phyloP scores from a whole-genome alignment of 23 red algal species.

The Gracilariopsis chorda region DNA sequence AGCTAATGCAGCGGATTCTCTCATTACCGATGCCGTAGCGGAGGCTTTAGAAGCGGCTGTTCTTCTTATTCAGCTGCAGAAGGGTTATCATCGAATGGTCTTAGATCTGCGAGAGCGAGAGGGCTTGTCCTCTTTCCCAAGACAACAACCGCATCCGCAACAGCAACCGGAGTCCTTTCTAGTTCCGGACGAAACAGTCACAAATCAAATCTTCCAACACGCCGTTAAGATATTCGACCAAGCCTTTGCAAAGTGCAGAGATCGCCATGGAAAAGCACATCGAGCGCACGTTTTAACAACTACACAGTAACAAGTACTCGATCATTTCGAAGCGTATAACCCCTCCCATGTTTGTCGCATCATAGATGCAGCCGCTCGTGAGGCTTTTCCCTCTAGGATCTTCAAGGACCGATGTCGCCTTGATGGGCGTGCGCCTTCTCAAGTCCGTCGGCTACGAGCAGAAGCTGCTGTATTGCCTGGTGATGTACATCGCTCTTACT shows the following conservation, averaged over 20 bases:
- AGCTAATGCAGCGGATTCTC: neutral
- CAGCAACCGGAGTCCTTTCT: neutral
- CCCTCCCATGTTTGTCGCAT: no score
- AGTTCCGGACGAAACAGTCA: no score
- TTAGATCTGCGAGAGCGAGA: neutral
- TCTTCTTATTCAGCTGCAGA: neutral
- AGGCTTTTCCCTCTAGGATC: constrained; percentile 27
- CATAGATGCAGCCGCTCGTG: no score
- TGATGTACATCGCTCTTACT: constrained; percentile 65
- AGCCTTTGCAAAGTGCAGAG: constrained; percentile 22
- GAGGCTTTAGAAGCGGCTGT: neutral
- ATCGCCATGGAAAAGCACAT: constrained; percentile 24
- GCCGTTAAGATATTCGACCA: no score
- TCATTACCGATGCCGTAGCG: neutral
- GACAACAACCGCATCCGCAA: neutral
- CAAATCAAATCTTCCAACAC: no score
- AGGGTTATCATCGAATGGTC: neutral
- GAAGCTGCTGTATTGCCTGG: constrained; percentile 55
- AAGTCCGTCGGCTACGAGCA: constrained; percentile 52
- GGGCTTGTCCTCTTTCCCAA: neutral
- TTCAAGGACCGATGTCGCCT: constrained; percentile 13
- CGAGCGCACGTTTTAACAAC: constrained; percentile 16
- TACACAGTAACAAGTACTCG: neutral
- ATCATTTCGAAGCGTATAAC: no score
- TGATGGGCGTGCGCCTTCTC: constrained; percentile 59